Conservation (phyloP, 768 basidiomycete species). For the Suillus subaureus region DNA sequence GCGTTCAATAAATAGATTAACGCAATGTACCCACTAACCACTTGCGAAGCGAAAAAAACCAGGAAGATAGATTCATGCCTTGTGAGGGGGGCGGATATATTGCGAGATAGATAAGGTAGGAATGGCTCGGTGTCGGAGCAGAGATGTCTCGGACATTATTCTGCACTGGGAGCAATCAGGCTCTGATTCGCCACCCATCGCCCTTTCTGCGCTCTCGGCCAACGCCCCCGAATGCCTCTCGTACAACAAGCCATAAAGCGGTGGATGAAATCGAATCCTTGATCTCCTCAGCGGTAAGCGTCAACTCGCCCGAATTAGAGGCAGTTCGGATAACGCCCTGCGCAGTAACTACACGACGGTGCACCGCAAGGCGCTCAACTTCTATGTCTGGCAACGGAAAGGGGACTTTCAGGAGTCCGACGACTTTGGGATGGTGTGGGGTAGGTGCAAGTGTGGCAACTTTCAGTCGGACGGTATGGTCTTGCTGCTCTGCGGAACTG, state of each 20-base stretch:
- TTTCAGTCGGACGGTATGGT: conserved; percentile 47
- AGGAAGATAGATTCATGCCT: conserved; percentile 13
- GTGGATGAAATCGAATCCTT: conserved; percentile 91
- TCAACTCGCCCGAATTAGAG: conserved; percentile 35
- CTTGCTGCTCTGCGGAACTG: conserved; percentile 14
- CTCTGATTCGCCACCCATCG: conserved; percentile 76
- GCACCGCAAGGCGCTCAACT: conserved; percentile 58
- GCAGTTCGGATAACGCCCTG: conserved; percentile 30
- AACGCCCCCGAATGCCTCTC: conserved; percentile 91
- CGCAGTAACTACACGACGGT: conserved; percentile 46
- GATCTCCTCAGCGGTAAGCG: conserved; percentile 85
- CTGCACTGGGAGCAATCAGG: conserved; percentile 34
- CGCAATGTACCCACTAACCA: conserved; percentile 8
- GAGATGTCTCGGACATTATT: not conserved
- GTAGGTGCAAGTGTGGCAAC: conserved; percentile 88
- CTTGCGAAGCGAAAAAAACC: not conserved
- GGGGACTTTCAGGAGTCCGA: conserved; percentile 88
- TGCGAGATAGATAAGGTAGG: conserved; percentile 5
- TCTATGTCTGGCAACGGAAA: conserved; percentile 86
- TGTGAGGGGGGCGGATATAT: conserved; percentile 20
- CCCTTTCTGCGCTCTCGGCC: conserved; percentile 79
- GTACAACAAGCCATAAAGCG: conserved; percentile 87
- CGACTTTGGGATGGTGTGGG: conserved; percentile 95
- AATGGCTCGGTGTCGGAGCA: conserved; percentile 5
- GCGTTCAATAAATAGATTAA: conserved; percentile 23